Conservation (phyloP, 805 yeast genomes). For the Jamesozyma gamospora region DNA sequence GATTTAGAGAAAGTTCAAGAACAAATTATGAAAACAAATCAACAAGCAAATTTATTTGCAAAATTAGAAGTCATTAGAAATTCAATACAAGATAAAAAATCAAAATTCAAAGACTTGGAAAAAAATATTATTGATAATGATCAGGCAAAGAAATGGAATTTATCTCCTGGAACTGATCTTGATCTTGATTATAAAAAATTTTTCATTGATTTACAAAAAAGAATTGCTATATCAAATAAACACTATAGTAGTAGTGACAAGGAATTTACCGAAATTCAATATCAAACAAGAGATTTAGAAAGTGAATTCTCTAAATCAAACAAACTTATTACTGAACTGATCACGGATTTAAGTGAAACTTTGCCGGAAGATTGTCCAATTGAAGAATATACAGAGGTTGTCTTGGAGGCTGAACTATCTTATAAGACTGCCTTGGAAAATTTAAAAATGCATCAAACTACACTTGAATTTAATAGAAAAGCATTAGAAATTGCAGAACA, state of each 20-base stretch:
- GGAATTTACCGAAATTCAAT: constrained; percentile 10
- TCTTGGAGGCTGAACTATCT: constrained; percentile 51
- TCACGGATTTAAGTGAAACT: constrained; percentile 17
- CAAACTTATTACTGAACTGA: constrained; percentile 7
- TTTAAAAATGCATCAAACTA: constrained; percentile 57
- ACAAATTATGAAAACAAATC: constrained; percentile 41
- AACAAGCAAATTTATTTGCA: constrained; percentile 51
- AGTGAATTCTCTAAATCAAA: constrained; percentile 9
- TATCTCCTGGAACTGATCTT: constrained; percentile 9
- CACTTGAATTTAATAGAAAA: constrained; percentile 55
- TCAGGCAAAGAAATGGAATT: constrained; percentile 6
- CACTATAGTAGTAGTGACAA: constrained; percentile 9
- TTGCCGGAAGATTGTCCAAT: constrained; percentile 35
- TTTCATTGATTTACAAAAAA: constrained; percentile 15
- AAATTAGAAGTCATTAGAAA: constrained; percentile 34
- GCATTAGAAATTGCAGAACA: constrained; percentile 56
- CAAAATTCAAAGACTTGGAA: constrained; percentile 6
- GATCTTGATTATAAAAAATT: constrained; percentile 15
- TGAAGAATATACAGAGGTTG: constrained; percentile 39
- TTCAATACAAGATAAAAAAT: constrained; percentile 11
- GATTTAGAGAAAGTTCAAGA: constrained; percentile 45
- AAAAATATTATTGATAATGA: constrained; percentile 6
- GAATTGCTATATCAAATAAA: constrained; percentile 9
- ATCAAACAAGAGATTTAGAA: constrained; percentile 7
- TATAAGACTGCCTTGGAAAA: constrained; percentile 53